Evolutionary conservation across 2,329 filamentous ascomycete genomes (phyloP), one percentile per base, ranked within the genome.

Genomic region (Talaromyces verruculosus): DNA sequence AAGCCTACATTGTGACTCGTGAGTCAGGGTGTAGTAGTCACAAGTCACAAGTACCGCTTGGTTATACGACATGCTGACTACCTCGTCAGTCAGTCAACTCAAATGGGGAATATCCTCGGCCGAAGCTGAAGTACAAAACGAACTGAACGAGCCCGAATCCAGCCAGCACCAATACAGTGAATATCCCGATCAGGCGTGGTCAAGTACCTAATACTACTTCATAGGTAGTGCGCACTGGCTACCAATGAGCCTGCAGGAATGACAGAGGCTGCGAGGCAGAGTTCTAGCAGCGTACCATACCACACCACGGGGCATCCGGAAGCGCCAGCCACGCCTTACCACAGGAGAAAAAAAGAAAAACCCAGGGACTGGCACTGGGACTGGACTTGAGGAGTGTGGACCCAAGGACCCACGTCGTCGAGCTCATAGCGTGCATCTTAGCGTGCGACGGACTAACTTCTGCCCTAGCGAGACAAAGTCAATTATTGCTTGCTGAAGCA

Each of bases 241-340:
- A 53, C 49, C 49, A 53, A 33, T 53, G 49, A 53, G 49, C 15
- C 49, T 5, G 28, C 49, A 53, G 28, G 49, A 51, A 51, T 30
- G 47, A 51, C 47, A 51, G 43, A 47, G 43, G 22, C 22, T 22
- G 22, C 22, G 2, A 22, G 22, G 10, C 19, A 19, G 10, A 47
- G n/a, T 22, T 11, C 41, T 19, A 47, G 47, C 47, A 51, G 10
- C 47, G 47, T 51, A 28, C 25, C 47, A 51, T 51, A 51, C 13
- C 47, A 51, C 47, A 51, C 13, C 47, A 51, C 47, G 47, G 47
- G 47, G 47, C 47, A 51, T 30, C 25, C 49, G 49, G 49, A 53
- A 53, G n/a, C 53, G 53, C 53, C 53, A 57, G 33, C 53, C 53
- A 57, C 30, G 53, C 53, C 53, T 57, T 57, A 37, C 53, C 53